Percentiles rank a stretch among this genome's conserved stretches.
Evolutionary conservation across 352 stramenopile genomes (phyloP).

Genomic region (Phytopythium aichiense): DNA sequence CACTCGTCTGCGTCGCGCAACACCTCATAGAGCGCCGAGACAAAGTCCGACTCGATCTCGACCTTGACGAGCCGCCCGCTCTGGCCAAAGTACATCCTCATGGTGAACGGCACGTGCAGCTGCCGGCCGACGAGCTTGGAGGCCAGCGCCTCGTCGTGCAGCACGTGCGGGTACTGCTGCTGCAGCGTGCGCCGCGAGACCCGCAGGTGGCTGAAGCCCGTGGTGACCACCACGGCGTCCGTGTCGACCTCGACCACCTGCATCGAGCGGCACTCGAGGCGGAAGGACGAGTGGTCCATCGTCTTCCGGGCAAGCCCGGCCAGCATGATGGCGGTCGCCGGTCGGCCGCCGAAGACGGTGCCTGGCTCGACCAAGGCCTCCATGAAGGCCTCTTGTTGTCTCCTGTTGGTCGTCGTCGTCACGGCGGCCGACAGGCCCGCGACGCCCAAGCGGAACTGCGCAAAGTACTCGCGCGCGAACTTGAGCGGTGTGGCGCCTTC

Average conservation of each 20-base stretch:
- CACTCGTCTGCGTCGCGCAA: constrained; percentile 32
- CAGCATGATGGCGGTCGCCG: constrained; percentile 20
- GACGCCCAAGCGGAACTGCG: constrained; percentile 29
- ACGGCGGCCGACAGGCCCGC: neutral
- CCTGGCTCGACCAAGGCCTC: constrained; percentile 21
- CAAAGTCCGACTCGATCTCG: constrained; percentile 36
- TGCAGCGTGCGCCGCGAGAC: constrained; percentile 42
- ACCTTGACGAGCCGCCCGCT: constrained; percentile 28
- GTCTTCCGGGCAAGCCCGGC: constrained; percentile 27
- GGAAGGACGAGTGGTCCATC: constrained; percentile 28
- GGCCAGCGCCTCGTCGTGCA: constrained; percentile 31
- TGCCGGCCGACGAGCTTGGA: constrained; percentile 38
- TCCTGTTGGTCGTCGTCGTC: neutral
- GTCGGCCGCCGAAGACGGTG: constrained; percentile 14
- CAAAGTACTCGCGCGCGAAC: constrained; percentile 33
- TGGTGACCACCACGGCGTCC: constrained; percentile 18
- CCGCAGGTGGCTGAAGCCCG: constrained; percentile 31
- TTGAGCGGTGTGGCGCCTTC: constrained; percentile 11
- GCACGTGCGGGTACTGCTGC: constrained; percentile 38
- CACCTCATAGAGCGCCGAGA: constrained; percentile 31
- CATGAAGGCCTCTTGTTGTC: constrained; percentile 23
- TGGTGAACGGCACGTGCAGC: constrained; percentile 33
- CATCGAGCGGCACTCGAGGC: constrained; percentile 19
- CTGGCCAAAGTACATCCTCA: constrained; percentile 35
- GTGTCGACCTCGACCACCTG: constrained; percentile 17